Base-by-base conservation (phyloP, 2,329 filamentous ascomycete species). In the Colletotrichum phormii region DNA sequence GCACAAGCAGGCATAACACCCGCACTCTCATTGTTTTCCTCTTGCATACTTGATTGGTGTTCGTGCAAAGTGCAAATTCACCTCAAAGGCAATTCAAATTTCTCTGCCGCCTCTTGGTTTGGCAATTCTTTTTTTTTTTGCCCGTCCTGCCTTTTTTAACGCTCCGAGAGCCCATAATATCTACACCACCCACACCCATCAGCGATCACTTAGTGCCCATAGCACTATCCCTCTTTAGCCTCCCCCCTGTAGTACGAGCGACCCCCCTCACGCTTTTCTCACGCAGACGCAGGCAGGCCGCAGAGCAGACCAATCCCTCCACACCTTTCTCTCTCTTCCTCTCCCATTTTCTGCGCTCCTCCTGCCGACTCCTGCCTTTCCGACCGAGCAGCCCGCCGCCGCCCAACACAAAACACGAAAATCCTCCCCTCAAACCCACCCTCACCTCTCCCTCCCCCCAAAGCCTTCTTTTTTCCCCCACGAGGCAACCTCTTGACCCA, bases 371-470 rank as follows among this genome's bases (percentile, higher is more conserved):
- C 71, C 54, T 73, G 64, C 57, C 73, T 65, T 73, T 73, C 70
- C 70, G 70, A 73, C 73, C 74, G 67, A 73, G 68, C 66, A 74
- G 71, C 72, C 74, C 70, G 70, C 68, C 67, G 74, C 74, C 67
- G 74, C 74, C 72, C 74, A 74, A 75, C 74, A 75, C 74, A 75
- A 75, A 75, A 75, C 74, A 74, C 74, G 74, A 75, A 72, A 75
- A 71, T 72, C 71, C 67, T 73, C 71, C 67, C 67, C 71, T 73
- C 71, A 73, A 73, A 72, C 67, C 71, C 71, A 72, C 71, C 60
- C 35, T 72, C 71, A 72, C 37, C 67, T 72, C 57, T 67, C 71
- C 68, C 55, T 57, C 71, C 69, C 60, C 68, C 67, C 60, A 67
- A 73, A 67, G 61, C 55, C 49, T 49, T 59, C 58, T 67, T 73